A percentile compares a stretch with the other conserved stretches of the same genome.
phyloP scores from a whole-genome alignment of 2,329 filamentous ascomycete species.

The Pleomassaria siparia region DNA sequence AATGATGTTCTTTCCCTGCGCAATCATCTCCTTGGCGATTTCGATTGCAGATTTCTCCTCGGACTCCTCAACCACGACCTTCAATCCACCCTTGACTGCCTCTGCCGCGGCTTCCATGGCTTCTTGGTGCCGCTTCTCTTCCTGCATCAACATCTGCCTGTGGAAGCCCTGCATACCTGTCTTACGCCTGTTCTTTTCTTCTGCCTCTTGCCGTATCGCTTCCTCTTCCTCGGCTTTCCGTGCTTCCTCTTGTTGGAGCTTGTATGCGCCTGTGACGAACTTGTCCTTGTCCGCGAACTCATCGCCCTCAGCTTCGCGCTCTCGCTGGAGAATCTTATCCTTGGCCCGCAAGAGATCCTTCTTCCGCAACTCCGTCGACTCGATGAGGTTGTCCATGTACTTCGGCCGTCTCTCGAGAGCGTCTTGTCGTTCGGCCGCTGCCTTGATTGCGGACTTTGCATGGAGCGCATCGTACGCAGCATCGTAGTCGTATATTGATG shows the following conservation, averaged over 20 bases:
- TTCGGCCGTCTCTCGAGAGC: slow-evolving; percentile 67
- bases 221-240: slow-evolving; percentile 71
- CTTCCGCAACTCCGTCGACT: slow-evolving; percentile 74
- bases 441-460: slow-evolving; percentile 56
- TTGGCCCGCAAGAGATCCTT: slow-evolving; percentile 76
- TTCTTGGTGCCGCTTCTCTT: slow-evolving; percentile 69
- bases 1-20: slow-evolving; percentile 63
- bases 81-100: slow-evolving; percentile 37
- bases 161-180: slow-evolving; percentile 81
- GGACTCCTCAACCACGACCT: slow-evolving; percentile 42
- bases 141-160: slow-evolving; percentile 69
- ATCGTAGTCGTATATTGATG: slow-evolving; percentile 84
- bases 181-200: slow-evolving; percentile 65
- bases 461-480: slow-evolving; percentile 77
- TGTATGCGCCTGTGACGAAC: slow-evolving; percentile 83
- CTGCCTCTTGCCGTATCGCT: slow-evolving; percentile 63
- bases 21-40: slow-evolving; percentile 67
- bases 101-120: slow-evolving; percentile 65
- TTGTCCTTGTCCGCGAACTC: slow-evolving; percentile 81
- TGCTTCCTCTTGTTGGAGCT: slow-evolving; percentile 77
- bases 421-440: slow-evolving; percentile 54
- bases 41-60: slow-evolving; percentile 62
- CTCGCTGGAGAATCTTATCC: slow-evolving; percentile 76
- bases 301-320: slow-evolving; percentile 78
- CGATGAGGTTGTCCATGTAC: slow-evolving; percentile 75